Conservation (phyloP, 352 stramenopile species). For the Phytopythium litorale region DNA sequence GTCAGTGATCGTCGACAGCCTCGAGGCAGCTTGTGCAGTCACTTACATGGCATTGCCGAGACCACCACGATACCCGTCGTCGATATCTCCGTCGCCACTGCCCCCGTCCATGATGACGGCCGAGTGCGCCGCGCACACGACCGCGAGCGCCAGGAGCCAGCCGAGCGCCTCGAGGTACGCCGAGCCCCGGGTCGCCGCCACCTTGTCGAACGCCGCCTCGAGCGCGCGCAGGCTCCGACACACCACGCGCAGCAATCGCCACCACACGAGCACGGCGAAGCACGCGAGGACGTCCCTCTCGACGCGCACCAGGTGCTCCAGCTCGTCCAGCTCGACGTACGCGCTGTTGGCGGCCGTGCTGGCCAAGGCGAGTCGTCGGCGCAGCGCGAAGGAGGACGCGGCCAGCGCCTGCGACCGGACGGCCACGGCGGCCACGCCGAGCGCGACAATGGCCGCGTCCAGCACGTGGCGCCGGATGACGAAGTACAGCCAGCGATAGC, state of each 20-base stretch:
- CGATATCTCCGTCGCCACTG: background rate
- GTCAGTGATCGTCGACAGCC: background rate
- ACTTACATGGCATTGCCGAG: background rate
- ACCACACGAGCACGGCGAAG: constrained; percentile 56
- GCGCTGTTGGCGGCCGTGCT: constrained; percentile 10
- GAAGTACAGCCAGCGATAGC: constrained; percentile 68
- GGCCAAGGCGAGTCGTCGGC: constrained; percentile 24
- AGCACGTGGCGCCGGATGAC: constrained; percentile 41
- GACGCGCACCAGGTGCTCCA: constrained; percentile 21
- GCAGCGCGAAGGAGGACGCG: constrained; percentile 28
- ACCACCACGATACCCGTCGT: background rate
- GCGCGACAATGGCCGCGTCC: constrained; percentile 44
- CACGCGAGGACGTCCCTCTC: constrained; percentile 35
- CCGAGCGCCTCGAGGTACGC: background rate
- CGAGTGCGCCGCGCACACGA: background rate
- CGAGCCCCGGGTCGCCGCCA: constrained; percentile 27
- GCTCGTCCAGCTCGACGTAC: constrained; percentile 33
- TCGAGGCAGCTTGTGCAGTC: background rate
- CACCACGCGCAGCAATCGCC: constrained; percentile 42
- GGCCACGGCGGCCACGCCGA: constrained; percentile 34
- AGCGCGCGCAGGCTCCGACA: constrained; percentile 37
- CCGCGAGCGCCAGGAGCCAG: constrained; percentile 1
- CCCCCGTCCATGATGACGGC: background rate
- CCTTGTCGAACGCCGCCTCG: constrained; percentile 34
- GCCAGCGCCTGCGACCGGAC: constrained; percentile 30